Evolutionary conservation across 1,284 basidiomycete genomes (phyloP).

Genomic region (Tremellales sp.): DNA sequence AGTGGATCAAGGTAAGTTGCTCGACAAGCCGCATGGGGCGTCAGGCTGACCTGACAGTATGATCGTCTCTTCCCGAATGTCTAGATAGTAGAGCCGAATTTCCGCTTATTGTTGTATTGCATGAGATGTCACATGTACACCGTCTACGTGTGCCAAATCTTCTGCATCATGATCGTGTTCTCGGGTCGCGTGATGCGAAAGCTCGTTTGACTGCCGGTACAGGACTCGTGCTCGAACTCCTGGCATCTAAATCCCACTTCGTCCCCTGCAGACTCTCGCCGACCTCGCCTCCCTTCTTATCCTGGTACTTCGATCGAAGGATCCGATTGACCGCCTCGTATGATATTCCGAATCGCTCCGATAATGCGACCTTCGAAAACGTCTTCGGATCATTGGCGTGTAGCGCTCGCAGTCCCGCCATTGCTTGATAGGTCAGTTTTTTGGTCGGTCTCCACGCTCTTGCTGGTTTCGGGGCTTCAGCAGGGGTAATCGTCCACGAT

Average conservation of each 20-base stretch:
- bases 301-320: slow-evolving; percentile 63
- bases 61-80: slow-evolving; percentile 12
- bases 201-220: slow-evolving; percentile 23
- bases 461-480: too few species aligned
- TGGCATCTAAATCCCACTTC: slow-evolving; percentile 55
- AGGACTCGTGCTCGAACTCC: slow-evolving; percentile 26
- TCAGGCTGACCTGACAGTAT: slow-evolving; percentile 3
- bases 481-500: too few species aligned
- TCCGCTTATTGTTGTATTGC: too few species aligned
- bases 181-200: not conserved
- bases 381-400: slow-evolving; percentile 64
- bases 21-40: not conserved
- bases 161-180: not conserved
- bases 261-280: slow-evolving; percentile 57
- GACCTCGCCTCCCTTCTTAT: slow-evolving; percentile 21
- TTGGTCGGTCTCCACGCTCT: slow-evolving; percentile 70
- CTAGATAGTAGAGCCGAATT: too few species aligned
- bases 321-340: slow-evolving; percentile 83
- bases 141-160: too few species aligned
- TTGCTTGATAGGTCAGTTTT: slow-evolving; percentile 83
- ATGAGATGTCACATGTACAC: too few species aligned
- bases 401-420: slow-evolving; percentile 75
- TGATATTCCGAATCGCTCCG: slow-evolving; percentile 74
- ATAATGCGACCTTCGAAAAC: slow-evolving; percentile 67
- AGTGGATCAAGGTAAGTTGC: slow-evolving; percentile 43